Percentiles rank a stretch among this genome's conserved stretches.
phyloP scores from a whole-genome alignment of 805 yeast species.

The Peterozyma xylosa region DNA sequence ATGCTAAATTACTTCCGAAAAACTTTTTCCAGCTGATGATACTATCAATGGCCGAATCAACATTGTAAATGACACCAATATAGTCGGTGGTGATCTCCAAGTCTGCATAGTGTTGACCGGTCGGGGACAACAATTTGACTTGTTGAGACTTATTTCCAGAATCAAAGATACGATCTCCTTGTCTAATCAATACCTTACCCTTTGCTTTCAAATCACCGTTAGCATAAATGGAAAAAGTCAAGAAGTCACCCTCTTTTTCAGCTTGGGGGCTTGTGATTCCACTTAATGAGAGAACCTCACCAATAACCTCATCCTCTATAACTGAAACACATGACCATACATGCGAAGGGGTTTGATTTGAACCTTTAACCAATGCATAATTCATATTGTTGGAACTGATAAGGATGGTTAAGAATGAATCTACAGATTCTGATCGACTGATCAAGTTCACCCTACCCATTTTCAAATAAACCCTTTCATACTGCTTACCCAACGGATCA shows the following conservation, averaged over 20 bases:
- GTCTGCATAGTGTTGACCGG: conserved; percentile 33
- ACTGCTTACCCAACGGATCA: conserved; percentile 52
- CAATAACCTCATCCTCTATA: conserved; percentile 60
- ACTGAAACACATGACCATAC: conserved; percentile 72
- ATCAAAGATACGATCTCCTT: conserved; percentile 18
- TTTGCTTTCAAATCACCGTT: conserved; percentile 60
- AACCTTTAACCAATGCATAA: conserved; percentile 57
- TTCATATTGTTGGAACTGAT: conserved; percentile 42
- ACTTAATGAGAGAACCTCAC: conserved; percentile 61
- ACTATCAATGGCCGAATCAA: conserved; percentile 45
- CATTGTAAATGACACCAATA: conserved; percentile 60
- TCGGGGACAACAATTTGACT: conserved; percentile 32
- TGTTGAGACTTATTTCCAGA: conserved; percentile 38
- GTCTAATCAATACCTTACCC: conserved; percentile 36
- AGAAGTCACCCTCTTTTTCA: conserved; percentile 41
- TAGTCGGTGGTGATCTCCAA: conserved; percentile 54
- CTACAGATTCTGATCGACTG: conserved; percentile 10
- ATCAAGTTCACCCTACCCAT: conserved; percentile 39
- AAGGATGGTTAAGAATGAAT: conserved; percentile 45
- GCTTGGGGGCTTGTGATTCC: conserved; percentile 41
- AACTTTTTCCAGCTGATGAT: conserved; percentile 46
- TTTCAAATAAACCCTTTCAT: conserved; percentile 54
- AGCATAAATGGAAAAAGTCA: conserved; percentile 38
- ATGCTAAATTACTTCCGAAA: conserved; percentile 26
- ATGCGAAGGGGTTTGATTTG: conserved; percentile 44